These are phyloP conservation scores for Fonsecaea pedrosoi DNA, from an alignment of 2,329 filamentous ascomycete species.

Conservation along the genomic window DNA sequence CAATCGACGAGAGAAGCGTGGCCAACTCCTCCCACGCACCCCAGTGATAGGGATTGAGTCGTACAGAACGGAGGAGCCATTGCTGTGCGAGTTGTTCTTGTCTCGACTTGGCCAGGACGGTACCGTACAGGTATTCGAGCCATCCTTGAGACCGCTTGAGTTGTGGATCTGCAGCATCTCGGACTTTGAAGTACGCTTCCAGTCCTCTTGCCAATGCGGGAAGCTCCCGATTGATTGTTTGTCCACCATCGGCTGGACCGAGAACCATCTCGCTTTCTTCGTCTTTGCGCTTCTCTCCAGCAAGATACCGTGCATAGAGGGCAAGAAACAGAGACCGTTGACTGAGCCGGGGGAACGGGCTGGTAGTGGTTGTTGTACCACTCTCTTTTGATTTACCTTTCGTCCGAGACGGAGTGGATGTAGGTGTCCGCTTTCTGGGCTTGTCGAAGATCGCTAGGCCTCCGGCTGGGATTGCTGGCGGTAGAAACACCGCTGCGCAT, in stretches of 20 bases:
- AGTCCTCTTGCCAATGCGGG: constrained; percentile 75
- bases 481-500: constrained; percentile 86
- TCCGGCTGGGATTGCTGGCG: constrained; percentile 76
- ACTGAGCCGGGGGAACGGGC: constrained; percentile 66
- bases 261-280: constrained; percentile 98
- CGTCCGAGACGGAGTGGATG: constrained; percentile 57
- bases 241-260: constrained; percentile 86
- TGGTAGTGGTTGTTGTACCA: constrained; percentile 42
- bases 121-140: constrained; percentile 83
- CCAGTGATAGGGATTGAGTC: constrained; percentile 94
- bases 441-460: constrained; percentile 60
- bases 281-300: constrained; percentile 93
- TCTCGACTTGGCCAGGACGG: constrained; percentile 87
- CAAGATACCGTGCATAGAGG: constrained; percentile 88
- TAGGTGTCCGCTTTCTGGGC: constrained; percentile 48
- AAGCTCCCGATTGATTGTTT: constrained; percentile 84
- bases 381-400: constrained; percentile 66
- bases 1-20: constrained; percentile 75
- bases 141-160: constrained; percentile 71
- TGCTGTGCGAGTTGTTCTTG: constrained; percentile 84
- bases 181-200: constrained; percentile 78
- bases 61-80: constrained; percentile 86
- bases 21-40: constrained; percentile 94
- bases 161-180: constrained; percentile 44
- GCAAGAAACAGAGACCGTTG: constrained; percentile 92